These are phyloP conservation scores for Dichotomopilus funicola DNA, from an alignment of 2,329 filamentous ascomycete species.

Conservation along the genomic window DNA sequence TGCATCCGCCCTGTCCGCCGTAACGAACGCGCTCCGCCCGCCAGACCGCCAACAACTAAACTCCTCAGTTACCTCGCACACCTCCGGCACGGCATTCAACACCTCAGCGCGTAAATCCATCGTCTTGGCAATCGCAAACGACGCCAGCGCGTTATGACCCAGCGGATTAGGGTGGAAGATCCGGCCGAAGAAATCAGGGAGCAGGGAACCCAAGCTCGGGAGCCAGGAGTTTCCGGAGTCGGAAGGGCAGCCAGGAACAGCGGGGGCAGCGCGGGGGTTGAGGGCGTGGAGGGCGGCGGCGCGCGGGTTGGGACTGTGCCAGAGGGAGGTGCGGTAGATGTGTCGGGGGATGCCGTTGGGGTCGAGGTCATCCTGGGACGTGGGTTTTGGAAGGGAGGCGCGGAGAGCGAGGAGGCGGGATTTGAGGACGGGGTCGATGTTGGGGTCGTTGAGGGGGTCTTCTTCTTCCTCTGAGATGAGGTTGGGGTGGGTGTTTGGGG, in stretches of 20 bases:
- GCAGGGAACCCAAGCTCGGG: neutral
- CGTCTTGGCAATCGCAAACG: neutral
- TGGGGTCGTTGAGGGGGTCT: neutral
- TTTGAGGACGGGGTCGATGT: conserved; percentile 2
- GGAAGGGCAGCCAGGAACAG: neutral
- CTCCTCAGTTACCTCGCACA: neutral
- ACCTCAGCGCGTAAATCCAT: conserved; percentile 1
- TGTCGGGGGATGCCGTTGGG: neutral
- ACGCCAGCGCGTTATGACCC: conserved; percentile 1
- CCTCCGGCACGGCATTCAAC: neutral
- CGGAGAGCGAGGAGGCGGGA: neutral
- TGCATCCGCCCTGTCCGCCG: neutral
- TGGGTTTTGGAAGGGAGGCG: neutral
- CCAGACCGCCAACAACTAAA: neutral
- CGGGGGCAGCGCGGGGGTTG: neutral
- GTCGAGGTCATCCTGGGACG: neutral
- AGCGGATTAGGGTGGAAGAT: conserved; percentile 1
- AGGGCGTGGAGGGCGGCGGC: neutral
- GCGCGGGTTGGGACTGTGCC: neutral
- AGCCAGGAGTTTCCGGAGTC: neutral
- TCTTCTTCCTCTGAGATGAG: too few relatives aligned
- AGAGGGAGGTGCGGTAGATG: conserved; percentile 5
- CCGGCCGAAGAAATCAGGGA: conserved; percentile 1
- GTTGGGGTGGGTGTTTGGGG: too few relatives aligned
- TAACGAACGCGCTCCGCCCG: neutral